Evolutionary conservation across 1,284 basidiomycete species (phyloP), one percentile per base, ranked within the genome.

Genomic region (Pyrrhoderma lamaoense): DNA sequence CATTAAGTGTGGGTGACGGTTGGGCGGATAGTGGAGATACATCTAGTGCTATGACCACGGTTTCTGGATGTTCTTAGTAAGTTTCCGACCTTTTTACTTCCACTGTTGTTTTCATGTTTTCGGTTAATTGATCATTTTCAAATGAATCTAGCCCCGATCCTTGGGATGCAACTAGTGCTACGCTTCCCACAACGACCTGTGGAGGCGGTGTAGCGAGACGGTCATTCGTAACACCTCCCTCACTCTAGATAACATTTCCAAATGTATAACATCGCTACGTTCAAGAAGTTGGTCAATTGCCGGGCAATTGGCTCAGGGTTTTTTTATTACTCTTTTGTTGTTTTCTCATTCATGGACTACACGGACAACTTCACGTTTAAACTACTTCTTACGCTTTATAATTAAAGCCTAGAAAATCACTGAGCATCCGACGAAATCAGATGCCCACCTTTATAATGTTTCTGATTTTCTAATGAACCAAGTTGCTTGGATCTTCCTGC

Each of bases 21-120:
- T 94, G 93, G 92, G 73, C 72, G 45, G 75, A 90, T 61, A 40
- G 51, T 63, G 72, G 27, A 80, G 80, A 7, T 88, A 85, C 58
- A 67, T 62, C 27, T 86, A 87, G 48, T 8, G 23, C n/a, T n/a
- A 27, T 49, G 13, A 49, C 48, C 16, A 40, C 40, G 39, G 39
- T 42, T 42, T 38, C 9, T 2, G 48, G 48, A 39, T 49, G 48
- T 31, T 27, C 23, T 35, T 52, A 52, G 51, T 52, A n/a, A 22
- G 51, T 52, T 18, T n/a, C n/a, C n/a, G n/a, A n/a, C n/a, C n/a
- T n/a, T n/a, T n/a, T n/a, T n/a, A n/a, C 74, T 47, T 35, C 8
- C 22, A 1, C 18, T 51, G 8, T 37, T 37, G 11, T 31, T 31
- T 31, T 5, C 11, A 5, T 31, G 11, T 31, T 31, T 31, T 49